Conservation (phyloP, 2,329 filamentous ascomycete genomes). For the Trichoderma hamatum region DNA sequence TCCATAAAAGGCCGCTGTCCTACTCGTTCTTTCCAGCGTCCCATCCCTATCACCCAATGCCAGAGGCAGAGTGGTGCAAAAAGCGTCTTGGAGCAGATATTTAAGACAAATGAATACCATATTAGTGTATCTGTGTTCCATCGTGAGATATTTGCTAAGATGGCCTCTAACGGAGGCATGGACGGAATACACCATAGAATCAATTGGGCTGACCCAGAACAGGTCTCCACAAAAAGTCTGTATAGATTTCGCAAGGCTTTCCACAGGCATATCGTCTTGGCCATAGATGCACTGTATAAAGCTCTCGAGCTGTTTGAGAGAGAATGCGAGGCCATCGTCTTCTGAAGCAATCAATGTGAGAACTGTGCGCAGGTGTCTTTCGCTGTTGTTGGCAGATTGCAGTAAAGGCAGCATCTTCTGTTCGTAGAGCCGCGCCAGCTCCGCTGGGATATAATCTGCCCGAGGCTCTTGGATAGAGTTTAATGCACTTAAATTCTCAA, state of each 20-base stretch:
- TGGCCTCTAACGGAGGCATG: constrained; percentile 25
- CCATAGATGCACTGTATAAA: constrained; percentile 23
- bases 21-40: not conserved
- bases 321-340: not conserved
- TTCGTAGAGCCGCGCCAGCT: constrained; percentile 28
- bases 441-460: constrained; percentile 24
- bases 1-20: constrained; percentile 28
- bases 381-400: constrained; percentile 29
- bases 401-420: constrained; percentile 30
- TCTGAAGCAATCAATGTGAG: constrained; percentile 25
- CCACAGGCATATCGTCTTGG: not conserved
- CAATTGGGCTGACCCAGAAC: constrained; percentile 17
- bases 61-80: constrained; percentile 15
- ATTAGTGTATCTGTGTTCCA: constrained; percentile 28
- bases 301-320: constrained; percentile 19
- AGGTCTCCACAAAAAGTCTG: constrained; percentile 20
- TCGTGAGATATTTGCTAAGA: constrained; percentile 22
- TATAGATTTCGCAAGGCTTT: constrained; percentile 10
- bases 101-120: constrained; percentile 31
- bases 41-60: not conserved
- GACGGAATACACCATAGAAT: constrained; percentile 9
- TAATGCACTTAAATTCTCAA: not conserved
- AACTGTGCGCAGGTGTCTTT: constrained; percentile 18
- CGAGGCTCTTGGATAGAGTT: not conserved
- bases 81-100: constrained; percentile 29